Evolutionary conservation across 179 eudicot genomes (phyloP), one percentile per base, ranked within the genome.

Genomic region (Nepenthes alata): DNA sequence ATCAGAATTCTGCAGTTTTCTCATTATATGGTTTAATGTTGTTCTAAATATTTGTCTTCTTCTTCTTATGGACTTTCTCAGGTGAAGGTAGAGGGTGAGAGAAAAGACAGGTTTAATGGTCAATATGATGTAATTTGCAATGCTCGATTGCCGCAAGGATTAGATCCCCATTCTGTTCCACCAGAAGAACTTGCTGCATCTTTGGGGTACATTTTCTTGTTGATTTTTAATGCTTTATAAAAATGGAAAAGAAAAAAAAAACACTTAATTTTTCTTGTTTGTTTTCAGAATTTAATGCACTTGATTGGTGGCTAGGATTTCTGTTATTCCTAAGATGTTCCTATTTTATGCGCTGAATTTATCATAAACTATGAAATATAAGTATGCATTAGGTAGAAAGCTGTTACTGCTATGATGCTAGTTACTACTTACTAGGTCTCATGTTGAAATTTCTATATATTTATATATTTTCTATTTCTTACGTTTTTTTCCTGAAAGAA

Each of bases 111-210:
- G 6, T 79, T 64, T 64, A 75, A 51, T 69, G 87, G 88, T 13
- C 85, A 76, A 73, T 94, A 73, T 78, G 99, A 94, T 80, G 85
- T 85, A 64, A 87, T 94, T 68, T 94, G 99, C 75, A 84, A 79
- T 80, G 97, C 96, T 67, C 86, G 91, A 61, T 80, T 94, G 68
- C 99, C 99, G 48, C 91, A 85, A 71, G 99, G 96, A 61, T 79
- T 94, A 60, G 95, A 94, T 78, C 96, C 99, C 60, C 99, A 94
- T 77, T 90, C 99, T 68, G 85, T 94, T 77, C 91, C 89, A 62
- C 65, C 96, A 35, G 86, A 82, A 57, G 97, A 94, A 77, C 99
- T 94, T 62, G 94, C 86, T 58, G 96, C 97, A 34, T 85, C 99
- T 4, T 71, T 94, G 75, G 97, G 99, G 99, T 94, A 82, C 66